phyloP scores from a whole-genome alignment of 441 rosid genomes.

The Croton laevigatus region DNA sequence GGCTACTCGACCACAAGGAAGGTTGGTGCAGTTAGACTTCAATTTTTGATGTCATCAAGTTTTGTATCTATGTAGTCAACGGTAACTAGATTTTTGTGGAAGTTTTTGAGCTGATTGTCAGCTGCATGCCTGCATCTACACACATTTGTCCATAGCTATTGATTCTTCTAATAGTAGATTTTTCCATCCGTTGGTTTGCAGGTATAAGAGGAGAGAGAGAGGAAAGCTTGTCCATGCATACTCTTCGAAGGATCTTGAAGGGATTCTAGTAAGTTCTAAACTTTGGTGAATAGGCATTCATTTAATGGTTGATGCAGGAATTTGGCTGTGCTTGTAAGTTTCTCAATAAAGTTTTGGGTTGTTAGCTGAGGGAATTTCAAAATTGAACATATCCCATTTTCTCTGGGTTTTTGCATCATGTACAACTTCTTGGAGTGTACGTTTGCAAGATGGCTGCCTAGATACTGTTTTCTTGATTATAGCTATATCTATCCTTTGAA shows the following conservation, averaged over 20 bases:
- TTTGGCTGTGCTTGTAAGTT: background rate
- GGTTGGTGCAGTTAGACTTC: slow-evolving; percentile 40
- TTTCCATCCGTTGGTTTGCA: slow-evolving; percentile 26
- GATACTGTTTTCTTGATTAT: background rate
- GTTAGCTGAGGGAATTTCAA: background rate
- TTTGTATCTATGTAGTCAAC: background rate
- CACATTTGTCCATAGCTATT: background rate
- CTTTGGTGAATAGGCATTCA: background rate
- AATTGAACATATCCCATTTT: background rate
- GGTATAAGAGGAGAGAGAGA: slow-evolving; percentile 81
- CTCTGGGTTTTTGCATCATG: background rate
- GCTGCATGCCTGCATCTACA: background rate
- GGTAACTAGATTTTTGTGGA: background rate
- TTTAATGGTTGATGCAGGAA: background rate
- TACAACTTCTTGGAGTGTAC: background rate
- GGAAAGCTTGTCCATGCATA: slow-evolving; percentile 85
- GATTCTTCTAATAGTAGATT: slow-evolving; percentile 1
- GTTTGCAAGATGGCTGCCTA: too few species aligned
- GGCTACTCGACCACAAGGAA: slow-evolving; percentile 87
- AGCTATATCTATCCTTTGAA: background rate
- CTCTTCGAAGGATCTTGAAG: slow-evolving; percentile 87
- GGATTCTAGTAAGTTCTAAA: slow-evolving; percentile 71
- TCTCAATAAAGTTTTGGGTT: background rate
- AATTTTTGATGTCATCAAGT: background rate
- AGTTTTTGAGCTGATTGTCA: background rate